Evolutionary conservation across 2,329 filamentous ascomycete genomes (phyloP), one percentile per base, ranked within the genome.

Genomic region (Colletotrichum euphorbiae): DNA sequence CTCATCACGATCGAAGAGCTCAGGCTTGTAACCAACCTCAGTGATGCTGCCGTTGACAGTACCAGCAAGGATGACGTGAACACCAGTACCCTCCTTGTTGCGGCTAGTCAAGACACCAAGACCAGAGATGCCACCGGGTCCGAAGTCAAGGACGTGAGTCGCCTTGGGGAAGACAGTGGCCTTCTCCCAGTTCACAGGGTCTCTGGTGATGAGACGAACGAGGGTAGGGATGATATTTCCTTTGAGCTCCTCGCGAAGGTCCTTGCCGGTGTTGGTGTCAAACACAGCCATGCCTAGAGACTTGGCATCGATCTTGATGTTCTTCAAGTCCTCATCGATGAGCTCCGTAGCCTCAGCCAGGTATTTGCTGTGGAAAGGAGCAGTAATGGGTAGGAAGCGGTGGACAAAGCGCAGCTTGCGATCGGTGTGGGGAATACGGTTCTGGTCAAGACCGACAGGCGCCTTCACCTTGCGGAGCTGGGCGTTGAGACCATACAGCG

Each of bases 51-150:
- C 95, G 75, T 95, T 93, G 74, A 99, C 91, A n/a, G 93, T 88
- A 71, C 97, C 96, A 48, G 94, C 96, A 67, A 99, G 87, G 72
- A 99, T 97, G 72, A 99, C 94, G 69, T 95, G 93, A 40, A 99
- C 96, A 75, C 96, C 96, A 66, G 94, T 98, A 71, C 96, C 96
- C 79, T 99, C 97, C 85, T 99, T 99, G 87, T 98, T 99, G 75
- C 96, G 93, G 85, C 97, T 98, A 66, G 96, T 99, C 71, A 99
- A 85, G 51, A 97, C 93, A 76, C 96, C 97, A 21, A 99, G 90
- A 71, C 97, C 97, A 24, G 96, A 99, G 72, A 98, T 96, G 70
- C 96, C 97, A 75, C 96, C 96, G 21, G 96, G 96, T 52, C 97
- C 96, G 74, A 99, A 98, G 82, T 99, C 96, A 59, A 99, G 84